These are phyloP conservation scores for Polyporus tsugae DNA, from an alignment of 1,284 basidiomycete genomes.

Conservation along the genomic window DNA sequence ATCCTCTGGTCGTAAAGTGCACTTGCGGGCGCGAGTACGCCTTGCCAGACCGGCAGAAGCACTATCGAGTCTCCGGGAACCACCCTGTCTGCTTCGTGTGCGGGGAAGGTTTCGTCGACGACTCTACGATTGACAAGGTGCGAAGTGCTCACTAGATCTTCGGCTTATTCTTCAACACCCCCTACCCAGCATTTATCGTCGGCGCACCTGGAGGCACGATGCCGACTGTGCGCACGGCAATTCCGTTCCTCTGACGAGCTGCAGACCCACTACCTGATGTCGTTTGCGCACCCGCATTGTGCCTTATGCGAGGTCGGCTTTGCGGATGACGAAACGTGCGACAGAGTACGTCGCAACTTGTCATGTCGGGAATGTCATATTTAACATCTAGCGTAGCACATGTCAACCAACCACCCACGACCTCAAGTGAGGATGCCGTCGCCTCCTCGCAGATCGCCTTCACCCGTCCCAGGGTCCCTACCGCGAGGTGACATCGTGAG, in stretches of 20 bases:
- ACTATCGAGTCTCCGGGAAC: conserved; percentile 25
- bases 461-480: not conserved
- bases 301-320: conserved; percentile 32
- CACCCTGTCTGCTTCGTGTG: conserved; percentile 34
- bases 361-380: not conserved
- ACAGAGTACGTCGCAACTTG: conserved; percentile 16
- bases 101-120: conserved; percentile 24
- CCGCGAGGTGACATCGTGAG: not conserved
- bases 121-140: conserved; percentile 24
- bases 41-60: conserved; percentile 21
- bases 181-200: conserved; percentile 28
- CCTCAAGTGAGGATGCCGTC: conserved; percentile 15
- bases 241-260: conserved; percentile 24
- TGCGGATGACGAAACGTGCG: conserved; percentile 26
- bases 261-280: conserved; percentile 27
- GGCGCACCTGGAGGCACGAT: conserved; percentile 25
- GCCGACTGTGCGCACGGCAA: conserved; percentile 25
- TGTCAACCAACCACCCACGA: conserved; percentile 28
- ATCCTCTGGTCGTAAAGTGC: conserved; percentile 12
- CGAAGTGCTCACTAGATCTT: not conserved
- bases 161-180: not conserved
- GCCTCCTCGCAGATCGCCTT: conserved; percentile 9
- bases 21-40: conserved; percentile 11
- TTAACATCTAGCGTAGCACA: conserved; percentile 19
- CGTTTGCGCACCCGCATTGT: conserved; percentile 32